These are phyloP conservation scores for Cyamopsis tetragonoloba DNA, from an alignment of 306 rosid genomes.

Conservation along the genomic window DNA sequence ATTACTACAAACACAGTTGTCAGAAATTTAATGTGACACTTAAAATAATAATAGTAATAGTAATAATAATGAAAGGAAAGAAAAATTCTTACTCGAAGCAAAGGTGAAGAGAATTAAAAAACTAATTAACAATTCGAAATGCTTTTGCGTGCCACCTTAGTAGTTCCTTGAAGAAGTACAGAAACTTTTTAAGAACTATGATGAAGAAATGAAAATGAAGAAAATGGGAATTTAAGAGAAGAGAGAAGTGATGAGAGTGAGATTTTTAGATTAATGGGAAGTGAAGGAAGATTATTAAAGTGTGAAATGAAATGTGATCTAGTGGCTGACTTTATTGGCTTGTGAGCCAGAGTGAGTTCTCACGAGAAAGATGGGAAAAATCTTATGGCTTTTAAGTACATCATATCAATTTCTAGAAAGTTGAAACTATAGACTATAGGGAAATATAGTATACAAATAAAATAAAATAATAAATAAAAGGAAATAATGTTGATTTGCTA, in stretches of 20 bases:
- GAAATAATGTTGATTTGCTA: background rate
- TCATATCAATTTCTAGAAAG: conserved; percentile 15
- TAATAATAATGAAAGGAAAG: background rate
- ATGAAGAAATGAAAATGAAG: background rate
- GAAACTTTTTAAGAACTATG: conserved; percentile 2
- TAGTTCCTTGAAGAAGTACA: conserved; percentile 22
- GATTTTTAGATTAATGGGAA: background rate
- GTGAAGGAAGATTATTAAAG: conserved; percentile 1
- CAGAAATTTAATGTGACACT: conserved; percentile 29
- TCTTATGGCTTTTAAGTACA: conserved; percentile 20
- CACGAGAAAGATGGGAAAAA: conserved; percentile 54
- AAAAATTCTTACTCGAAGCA: conserved; percentile 13
- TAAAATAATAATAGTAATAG: too few relatives aligned
- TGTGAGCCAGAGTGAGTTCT: conserved; percentile 30
- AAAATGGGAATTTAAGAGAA: conserved; percentile 4
- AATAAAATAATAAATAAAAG: background rate
- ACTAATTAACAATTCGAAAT: too few relatives aligned
- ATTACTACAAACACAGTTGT: background rate
- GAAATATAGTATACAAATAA: too few relatives aligned
- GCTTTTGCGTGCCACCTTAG: too few relatives aligned
- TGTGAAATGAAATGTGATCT: conserved; percentile 49
- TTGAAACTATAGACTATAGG: too few relatives aligned
- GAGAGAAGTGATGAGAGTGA: conserved; percentile 9
- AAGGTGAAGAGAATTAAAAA: conserved; percentile 7
- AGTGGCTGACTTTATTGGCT: conserved; percentile 43